These are phyloP conservation scores for Didymellaceae sp. DNA, from an alignment of 2,329 filamentous ascomycete genomes.

Conservation along the genomic window DNA sequence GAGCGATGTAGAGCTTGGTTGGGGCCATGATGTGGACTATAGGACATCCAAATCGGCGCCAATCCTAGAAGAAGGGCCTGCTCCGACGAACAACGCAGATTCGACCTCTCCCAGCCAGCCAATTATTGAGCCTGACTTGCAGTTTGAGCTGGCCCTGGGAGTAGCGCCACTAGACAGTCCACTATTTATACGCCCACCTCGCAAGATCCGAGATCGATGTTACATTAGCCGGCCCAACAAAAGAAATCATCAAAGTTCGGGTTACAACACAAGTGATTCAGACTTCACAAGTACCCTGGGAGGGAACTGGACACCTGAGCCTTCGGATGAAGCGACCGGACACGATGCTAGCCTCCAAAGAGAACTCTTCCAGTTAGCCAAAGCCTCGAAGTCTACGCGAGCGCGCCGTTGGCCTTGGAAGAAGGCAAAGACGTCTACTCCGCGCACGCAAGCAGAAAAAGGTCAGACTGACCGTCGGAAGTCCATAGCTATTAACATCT, in stretches of 20 bases:
- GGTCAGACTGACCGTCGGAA: neutral
- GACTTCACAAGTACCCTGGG: slow-evolving; percentile 18
- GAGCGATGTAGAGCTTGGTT: slow-evolving; percentile 17
- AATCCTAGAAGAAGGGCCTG: slow-evolving; percentile 20
- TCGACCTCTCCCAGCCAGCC: neutral
- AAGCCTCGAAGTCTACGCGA: slow-evolving; percentile 16
- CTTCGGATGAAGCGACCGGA: slow-evolving; percentile 11
- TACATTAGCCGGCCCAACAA: slow-evolving; percentile 18
- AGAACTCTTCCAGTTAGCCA: slow-evolving; percentile 26
- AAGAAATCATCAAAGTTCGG: slow-evolving; percentile 19
- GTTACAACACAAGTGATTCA: slow-evolving; percentile 22
- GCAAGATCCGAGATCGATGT: slow-evolving; percentile 20
- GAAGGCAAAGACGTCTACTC: slow-evolving; percentile 7
- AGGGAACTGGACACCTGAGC: slow-evolving; percentile 5
- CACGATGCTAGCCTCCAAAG: slow-evolving; percentile 16
- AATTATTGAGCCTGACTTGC: neutral
- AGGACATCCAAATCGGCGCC: slow-evolving; percentile 15
- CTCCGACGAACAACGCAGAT: neutral
- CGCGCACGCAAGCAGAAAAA: slow-evolving; percentile 2
- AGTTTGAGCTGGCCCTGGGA: neutral
- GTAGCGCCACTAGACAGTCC: slow-evolving; percentile 8
- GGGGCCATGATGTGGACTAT: slow-evolving; percentile 9
- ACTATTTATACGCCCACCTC: slow-evolving; percentile 14
- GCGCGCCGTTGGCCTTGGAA: slow-evolving; percentile 32
- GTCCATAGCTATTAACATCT: slow-evolving; percentile 23